Evolutionary conservation across 179 eudicot genomes (phyloP), one percentile per base, ranked within the genome.

Genomic region (Corrigiola litoralis): DNA sequence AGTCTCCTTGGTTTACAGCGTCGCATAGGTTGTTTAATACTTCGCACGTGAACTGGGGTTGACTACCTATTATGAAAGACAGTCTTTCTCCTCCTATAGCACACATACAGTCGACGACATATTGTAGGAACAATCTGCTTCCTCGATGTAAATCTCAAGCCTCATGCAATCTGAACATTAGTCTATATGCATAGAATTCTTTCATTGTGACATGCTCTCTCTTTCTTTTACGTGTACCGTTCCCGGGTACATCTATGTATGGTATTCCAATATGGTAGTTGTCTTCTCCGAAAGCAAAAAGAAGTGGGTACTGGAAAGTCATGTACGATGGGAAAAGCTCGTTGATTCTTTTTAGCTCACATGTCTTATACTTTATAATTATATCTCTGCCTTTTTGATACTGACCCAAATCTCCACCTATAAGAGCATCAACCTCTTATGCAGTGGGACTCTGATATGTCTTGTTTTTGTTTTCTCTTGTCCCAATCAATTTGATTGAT

Each of bases 281-380:
- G 44, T 61, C 65, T 29, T 42, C 52, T 1, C 68, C 68, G 13
- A 50, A 38, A 2, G 74, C 32, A 48, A 71, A 71, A 13, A 55
- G 57, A 17, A 64, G 47, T 2, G 75, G 74, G 29, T 56, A 71
- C 20, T 71, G 69, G 9, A 33, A 8, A 1, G 44, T 38, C 42
- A 63, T 57, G 27, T 54, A 57, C 1, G 52, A 63, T 25, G 64
- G 69, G 34, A 55, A 50, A 11, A 17, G 6, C 29, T 53, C 64
- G 13, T 32, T 45, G 24, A 53, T 55, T 0, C 57, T 3, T 54
- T 45, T 1, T 13, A 63, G 7, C 0, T 21, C 9, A 10, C 23
- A 27, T 2, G 24, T 14, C 12, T 36, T 34, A 9, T 71, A 29
- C 18, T 24, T 14, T 0, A 64, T 40, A 3, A 64, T 47, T 1